These are phyloP conservation scores for Tolypocladium sp. DNA, from an alignment of 2,329 filamentous ascomycete genomes.

Conservation along the genomic window DNA sequence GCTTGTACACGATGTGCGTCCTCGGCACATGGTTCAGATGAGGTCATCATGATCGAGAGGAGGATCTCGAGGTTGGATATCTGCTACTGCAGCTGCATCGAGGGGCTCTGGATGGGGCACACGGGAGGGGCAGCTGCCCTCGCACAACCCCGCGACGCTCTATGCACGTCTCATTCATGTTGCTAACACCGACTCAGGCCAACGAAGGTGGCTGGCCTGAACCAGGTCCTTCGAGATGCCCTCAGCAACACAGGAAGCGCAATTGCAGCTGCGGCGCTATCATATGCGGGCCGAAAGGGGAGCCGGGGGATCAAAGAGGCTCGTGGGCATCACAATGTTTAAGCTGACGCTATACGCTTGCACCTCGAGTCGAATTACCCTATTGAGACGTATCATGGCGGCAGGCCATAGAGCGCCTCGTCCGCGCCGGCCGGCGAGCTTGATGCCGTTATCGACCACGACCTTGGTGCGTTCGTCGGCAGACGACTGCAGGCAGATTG, in stretches of 20 bases:
- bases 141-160: too few relatives aligned
- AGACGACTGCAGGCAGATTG: constrained; percentile 49
- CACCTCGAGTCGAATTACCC: constrained; percentile 34
- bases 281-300: constrained; percentile 22
- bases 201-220: constrained; percentile 59
- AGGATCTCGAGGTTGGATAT: too few relatives aligned
- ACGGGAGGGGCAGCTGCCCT: too few relatives aligned
- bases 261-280: constrained; percentile 47
- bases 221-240: constrained; percentile 47
- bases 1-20: too few relatives aligned
- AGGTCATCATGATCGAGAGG: too few relatives aligned
- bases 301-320: constrained; percentile 23
- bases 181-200: too few relatives aligned
- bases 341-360: constrained; percentile 46
- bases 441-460: constrained; percentile 60
- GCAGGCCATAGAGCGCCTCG: constrained; percentile 58
- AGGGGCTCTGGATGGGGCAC: too few relatives aligned
- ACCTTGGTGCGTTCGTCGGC: constrained; percentile 56
- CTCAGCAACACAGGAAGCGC: constrained; percentile 54
- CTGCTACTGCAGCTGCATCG: too few relatives aligned
- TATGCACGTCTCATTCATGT: too few relatives aligned
- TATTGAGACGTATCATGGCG: constrained; percentile 55
- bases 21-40: too few relatives aligned
- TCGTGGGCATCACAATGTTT: constrained; percentile 63
- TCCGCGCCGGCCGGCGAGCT: constrained; percentile 47